These are phyloP conservation scores for Phytopythium sindhum DNA, from an alignment of 352 stramenopile genomes.

Conservation along the genomic window DNA sequence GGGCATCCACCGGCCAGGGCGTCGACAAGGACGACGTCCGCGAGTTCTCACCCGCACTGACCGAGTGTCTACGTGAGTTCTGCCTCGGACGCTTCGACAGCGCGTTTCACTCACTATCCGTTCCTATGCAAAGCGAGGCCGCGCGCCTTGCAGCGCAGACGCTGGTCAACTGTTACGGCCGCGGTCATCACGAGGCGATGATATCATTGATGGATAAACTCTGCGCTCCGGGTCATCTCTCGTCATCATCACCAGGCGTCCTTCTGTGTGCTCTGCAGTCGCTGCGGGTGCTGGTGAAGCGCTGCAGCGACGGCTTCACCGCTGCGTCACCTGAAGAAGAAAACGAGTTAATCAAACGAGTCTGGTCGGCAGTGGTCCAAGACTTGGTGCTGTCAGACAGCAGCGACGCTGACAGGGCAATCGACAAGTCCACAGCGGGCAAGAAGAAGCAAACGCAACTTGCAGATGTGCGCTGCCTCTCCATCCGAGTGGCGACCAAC, in stretches of 20 bases:
- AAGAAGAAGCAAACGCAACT: constrained; percentile 22
- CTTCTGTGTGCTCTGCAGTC: constrained; percentile 48
- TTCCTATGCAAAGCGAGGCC: constrained; percentile 31
- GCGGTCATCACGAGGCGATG: constrained; percentile 22
- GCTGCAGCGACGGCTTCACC: constrained; percentile 27
- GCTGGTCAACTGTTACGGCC: constrained; percentile 46
- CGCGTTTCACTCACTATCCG: constrained; percentile 19
- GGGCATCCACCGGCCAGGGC: constrained; percentile 7
- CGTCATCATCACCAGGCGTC: constrained; percentile 12
- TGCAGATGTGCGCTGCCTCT: constrained; percentile 50
- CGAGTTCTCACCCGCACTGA: constrained; percentile 28
- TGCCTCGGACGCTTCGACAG: constrained; percentile 36
- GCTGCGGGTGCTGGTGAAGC: constrained; percentile 62
- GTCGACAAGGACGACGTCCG: constrained; percentile 8
- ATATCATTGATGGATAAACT: constrained; percentile 38
- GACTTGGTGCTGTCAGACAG: constrained; percentile 29
- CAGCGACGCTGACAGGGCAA: constrained; percentile 6
- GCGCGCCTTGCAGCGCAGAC: constrained; percentile 50
- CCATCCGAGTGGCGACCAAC: constrained; percentile 62
- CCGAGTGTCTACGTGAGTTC: constrained; percentile 42
- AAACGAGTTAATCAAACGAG: constrained; percentile 1
- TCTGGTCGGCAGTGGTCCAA: constrained; percentile 50
- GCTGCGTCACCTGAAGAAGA: constrained; percentile 9
- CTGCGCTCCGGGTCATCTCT: constrained; percentile 49
- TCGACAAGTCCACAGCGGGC: constrained; percentile 9